These are phyloP conservation scores for Camptophora hylomeconis DNA, from an alignment of 2,329 filamentous ascomycete genomes.

Conservation along the genomic window DNA sequence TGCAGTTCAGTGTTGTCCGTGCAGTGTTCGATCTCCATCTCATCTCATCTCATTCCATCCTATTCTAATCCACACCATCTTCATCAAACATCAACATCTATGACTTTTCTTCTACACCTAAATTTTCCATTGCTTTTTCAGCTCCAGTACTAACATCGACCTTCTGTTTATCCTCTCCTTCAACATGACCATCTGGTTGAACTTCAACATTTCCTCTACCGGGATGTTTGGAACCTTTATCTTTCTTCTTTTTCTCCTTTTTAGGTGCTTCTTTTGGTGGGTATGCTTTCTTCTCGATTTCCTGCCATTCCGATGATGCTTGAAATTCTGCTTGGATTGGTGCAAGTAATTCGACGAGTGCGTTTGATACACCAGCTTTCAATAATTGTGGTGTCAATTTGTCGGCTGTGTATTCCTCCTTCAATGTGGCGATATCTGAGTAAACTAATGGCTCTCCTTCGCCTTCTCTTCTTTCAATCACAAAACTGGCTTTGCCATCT, in stretches of 20 bases:
- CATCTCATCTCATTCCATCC: too few relatives aligned
- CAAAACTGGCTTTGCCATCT: conserved; percentile 45
- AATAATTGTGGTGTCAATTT: conserved; percentile 75
- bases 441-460: conserved; percentile 69
- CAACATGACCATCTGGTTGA: conserved; percentile 13
- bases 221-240: conserved; percentile 56
- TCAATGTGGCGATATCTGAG: conserved; percentile 58
- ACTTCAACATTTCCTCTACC: conserved; percentile 23
- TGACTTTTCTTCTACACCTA: conserved; percentile 11
- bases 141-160: conserved; percentile 14
- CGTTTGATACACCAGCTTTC: conserved; percentile 69
- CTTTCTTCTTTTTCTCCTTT: conserved; percentile 55
- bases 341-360: conserved; percentile 50
- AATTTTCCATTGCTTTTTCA: conserved; percentile 14
- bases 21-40: too few relatives aligned
- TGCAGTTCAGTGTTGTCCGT: too few relatives aligned
- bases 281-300: conserved; percentile 65
- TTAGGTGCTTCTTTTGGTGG: conserved; percentile 57
- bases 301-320: conserved; percentile 65
- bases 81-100: too few relatives aligned
- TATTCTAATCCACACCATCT: too few relatives aligned
- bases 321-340: conserved; percentile 67
- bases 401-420: conserved; percentile 69
- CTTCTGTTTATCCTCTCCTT: conserved; percentile 12
- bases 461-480: conserved; percentile 45